Percentiles rank a stretch among this genome's conserved stretches.
These are phyloP conservation scores for Aspergillus niger DNA, from an alignment of 2,329 filamentous ascomycete species.

Conservation along the genomic window DNA sequence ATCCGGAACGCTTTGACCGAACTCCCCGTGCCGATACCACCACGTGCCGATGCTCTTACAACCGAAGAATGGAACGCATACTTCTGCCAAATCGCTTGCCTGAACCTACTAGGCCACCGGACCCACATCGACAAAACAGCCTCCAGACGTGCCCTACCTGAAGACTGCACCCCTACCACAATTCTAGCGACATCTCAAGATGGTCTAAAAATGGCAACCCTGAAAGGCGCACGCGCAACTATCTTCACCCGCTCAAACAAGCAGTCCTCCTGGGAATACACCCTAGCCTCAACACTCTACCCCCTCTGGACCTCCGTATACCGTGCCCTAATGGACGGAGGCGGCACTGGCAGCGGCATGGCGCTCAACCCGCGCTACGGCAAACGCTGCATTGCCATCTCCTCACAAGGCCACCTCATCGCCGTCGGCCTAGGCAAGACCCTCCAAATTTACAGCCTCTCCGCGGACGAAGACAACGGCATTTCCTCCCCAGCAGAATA, in stretches of 20 bases:
- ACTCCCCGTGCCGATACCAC: conserved; percentile 16
- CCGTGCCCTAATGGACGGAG: conserved; percentile 14
- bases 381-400: conserved; percentile 22
- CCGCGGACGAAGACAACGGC: background rate
- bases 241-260: conserved; percentile 10
- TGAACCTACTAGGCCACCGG: conserved; percentile 20
- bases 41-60: conserved; percentile 9
- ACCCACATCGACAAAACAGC: conserved; percentile 14
- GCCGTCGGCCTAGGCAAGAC: conserved; percentile 22
- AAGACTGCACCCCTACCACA: conserved; percentile 14
- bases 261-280: conserved; percentile 8
- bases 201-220: conserved; percentile 10
- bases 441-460: conserved; percentile 25
- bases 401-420: conserved; percentile 17
- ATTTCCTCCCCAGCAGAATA: conserved; percentile 18
- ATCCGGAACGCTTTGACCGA: conserved; percentile 16
- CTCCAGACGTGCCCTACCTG: conserved; percentile 9
- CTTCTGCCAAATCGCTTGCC: conserved; percentile 19
- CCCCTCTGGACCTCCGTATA: conserved; percentile 24
- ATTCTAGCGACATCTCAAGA: conserved; percentile 15
- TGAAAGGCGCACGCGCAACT: conserved; percentile 18
- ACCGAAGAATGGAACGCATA: conserved; percentile 21
- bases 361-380: conserved; percentile 17
- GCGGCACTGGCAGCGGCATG: conserved; percentile 1
- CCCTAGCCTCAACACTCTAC: conserved; percentile 18